Evolutionary conservation across 148 eudicot genomes (phyloP).

Genomic region (Persicaria tinctoria): DNA sequence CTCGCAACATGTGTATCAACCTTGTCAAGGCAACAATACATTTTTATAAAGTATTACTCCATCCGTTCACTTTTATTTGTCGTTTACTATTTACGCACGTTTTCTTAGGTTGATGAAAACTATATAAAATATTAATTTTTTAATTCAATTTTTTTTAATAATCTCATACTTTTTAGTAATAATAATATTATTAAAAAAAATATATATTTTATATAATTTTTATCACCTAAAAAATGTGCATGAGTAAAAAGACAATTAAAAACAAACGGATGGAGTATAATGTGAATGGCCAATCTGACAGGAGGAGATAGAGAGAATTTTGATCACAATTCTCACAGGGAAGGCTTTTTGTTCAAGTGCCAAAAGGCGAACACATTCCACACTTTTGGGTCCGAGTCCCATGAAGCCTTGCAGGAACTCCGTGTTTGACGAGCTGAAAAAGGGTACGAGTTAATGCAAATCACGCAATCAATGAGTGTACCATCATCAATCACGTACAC

Average conservation of each 20-base stretch:
- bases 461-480: not conserved
- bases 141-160: no score
- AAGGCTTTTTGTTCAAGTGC: conserved; percentile 2
- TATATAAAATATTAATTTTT: no score
- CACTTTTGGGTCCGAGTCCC: not conserved
- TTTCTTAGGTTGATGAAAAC: no score
- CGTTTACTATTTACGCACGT: no score
- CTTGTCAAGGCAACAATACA: not conserved
- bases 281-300: not conserved
- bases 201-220: no score
- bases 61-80: no score
- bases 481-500: not conserved
- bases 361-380: conserved; percentile 7
- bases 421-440: not conserved
- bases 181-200: no score
- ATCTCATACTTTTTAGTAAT: no score
- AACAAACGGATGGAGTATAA: not conserved
- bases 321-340: not conserved
- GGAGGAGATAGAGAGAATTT: not conserved
- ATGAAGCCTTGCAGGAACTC: not conserved
- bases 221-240: no score
- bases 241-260: not conserved
- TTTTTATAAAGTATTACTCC: no score
- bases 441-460: not conserved
- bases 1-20: conserved; percentile 6